Evolutionary conservation across 163 green algal species (phyloP).

Genomic region (Prototheca wickerhamii): DNA sequence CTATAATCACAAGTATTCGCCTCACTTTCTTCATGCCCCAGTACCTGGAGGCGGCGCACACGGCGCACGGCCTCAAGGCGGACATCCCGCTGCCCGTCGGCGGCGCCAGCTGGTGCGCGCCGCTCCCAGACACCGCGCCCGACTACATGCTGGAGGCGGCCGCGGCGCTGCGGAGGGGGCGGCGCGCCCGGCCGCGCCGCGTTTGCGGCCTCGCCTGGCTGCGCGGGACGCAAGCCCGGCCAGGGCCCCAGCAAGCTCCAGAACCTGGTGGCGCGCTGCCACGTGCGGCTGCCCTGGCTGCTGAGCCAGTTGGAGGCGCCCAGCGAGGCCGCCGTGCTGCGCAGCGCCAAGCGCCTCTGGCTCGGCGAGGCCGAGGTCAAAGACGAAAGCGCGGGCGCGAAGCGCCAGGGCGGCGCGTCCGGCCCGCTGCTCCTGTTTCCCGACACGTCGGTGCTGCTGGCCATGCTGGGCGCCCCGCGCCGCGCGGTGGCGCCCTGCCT

Average conservation of each 20-base stretch:
- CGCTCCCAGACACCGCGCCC: too few relatives aligned
- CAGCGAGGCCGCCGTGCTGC: conserved; percentile 35
- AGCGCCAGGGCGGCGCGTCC: background rate
- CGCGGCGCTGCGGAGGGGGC: too few relatives aligned
- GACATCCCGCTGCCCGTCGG: too few relatives aligned
- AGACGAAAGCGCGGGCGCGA: background rate
- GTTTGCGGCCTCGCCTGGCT: conserved; percentile 13
- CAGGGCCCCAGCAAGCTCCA: conserved; percentile 9
- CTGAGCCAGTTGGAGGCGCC: conserved; percentile 42
- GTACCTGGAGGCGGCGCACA: conserved; percentile 31
- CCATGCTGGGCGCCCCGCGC: conserved; percentile 20
- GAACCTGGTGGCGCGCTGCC: conserved; percentile 6
- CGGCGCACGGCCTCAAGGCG: conserved; percentile 23
- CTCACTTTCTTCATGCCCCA: background rate
- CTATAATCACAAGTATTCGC: background rate
- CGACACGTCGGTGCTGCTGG: conserved; percentile 56
- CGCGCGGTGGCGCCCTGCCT: conserved; percentile 5
- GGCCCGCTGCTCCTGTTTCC: conserved; percentile 62
- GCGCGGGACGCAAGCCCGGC: background rate
- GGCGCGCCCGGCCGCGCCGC: background rate
- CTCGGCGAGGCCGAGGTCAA: background rate
- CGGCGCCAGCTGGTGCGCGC: too few relatives aligned
- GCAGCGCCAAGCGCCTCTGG: conserved; percentile 17
- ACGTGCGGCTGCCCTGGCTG: conserved; percentile 52
- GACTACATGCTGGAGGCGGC: too few relatives aligned